These are phyloP conservation scores for Papiliotrema flavescens DNA, from an alignment of 1,284 basidiomycete species.

Conservation along the genomic window DNA sequence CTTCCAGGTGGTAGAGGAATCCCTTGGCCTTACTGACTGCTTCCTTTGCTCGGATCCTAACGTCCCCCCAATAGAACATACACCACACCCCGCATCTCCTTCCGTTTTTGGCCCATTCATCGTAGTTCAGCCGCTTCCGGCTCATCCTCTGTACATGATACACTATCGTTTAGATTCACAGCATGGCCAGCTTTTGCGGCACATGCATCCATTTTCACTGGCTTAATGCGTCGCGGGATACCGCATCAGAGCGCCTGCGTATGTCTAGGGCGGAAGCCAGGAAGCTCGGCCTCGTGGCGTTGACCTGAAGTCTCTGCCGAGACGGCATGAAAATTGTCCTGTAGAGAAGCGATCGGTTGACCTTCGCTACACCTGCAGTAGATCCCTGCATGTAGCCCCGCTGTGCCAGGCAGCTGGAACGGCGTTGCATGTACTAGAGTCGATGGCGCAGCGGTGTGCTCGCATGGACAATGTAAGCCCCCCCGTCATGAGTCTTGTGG, in stretches of 20 bases:
- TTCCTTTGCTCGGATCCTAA: neutral
- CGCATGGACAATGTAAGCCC: too few species aligned
- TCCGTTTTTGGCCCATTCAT: neutral
- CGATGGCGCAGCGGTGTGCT: too few species aligned
- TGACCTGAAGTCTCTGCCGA: too few species aligned
- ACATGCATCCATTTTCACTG: neutral
- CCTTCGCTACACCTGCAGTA: too few species aligned
- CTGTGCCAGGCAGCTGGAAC: too few species aligned
- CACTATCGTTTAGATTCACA: neutral
- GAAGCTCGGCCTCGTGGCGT: too few species aligned
- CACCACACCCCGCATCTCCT: neutral
- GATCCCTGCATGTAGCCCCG: too few species aligned
- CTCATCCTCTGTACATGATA: neutral
- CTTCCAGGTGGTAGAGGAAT: conserved; percentile 11
- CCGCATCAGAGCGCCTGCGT: neutral
- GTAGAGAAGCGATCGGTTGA: too few species aligned
- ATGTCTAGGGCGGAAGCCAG: too few species aligned
- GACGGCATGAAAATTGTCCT: too few species aligned
- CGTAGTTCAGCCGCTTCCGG: neutral
- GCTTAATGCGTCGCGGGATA: neutral
- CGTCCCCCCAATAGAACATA: neutral
- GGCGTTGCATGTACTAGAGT: too few species aligned
- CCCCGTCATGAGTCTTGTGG: too few species aligned
- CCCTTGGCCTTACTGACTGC: neutral
- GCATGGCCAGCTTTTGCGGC: neutral